A percentile compares a stretch with the other conserved stretches of the same genome.
Conservation (phyloP, 2,329 filamentous ascomycete species). For the Plectosphaerella cucumerina region DNA sequence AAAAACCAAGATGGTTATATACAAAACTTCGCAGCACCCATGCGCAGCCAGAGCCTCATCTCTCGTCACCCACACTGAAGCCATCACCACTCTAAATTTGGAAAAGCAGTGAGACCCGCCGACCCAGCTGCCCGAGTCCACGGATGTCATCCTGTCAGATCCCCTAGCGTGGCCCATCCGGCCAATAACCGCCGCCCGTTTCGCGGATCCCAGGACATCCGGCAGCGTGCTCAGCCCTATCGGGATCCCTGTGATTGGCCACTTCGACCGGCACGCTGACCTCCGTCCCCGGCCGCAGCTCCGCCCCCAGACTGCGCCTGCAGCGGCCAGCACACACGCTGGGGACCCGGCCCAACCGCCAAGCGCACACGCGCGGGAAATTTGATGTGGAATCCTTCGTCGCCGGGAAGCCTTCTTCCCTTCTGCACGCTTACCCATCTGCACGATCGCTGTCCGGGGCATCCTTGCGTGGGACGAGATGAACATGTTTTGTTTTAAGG, state of each 20-base stretch:
- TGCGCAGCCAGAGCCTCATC: no score
- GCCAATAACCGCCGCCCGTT: not conserved
- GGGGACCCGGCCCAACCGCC: not conserved
- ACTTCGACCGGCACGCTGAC: not conserved
- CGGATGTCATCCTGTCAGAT: not conserved
- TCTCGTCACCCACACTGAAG: not conserved
- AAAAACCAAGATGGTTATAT: not conserved
- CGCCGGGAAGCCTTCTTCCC: not conserved
- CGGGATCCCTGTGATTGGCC: not conserved
- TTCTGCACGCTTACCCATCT: no score
- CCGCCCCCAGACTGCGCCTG: not conserved
- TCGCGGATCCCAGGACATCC: not conserved
- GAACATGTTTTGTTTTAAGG: no score
- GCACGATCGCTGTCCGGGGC: no score
- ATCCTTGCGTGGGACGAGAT: no score
- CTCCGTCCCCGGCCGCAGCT: not conserved
- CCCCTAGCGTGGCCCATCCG: not conserved
- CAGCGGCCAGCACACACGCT: not conserved
- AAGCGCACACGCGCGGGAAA: not conserved
- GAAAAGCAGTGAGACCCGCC: not conserved
- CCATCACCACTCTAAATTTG: not conserved
- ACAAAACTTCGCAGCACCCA: not conserved
- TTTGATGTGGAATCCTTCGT: not conserved
- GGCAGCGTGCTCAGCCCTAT: not conserved
- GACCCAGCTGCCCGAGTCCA: not conserved